A percentile compares a stretch with the other conserved stretches of the same genome.
phyloP scores from a whole-genome alignment of 225 moss, liverwort and hornwort species.

The Neckera pumila region DNA sequence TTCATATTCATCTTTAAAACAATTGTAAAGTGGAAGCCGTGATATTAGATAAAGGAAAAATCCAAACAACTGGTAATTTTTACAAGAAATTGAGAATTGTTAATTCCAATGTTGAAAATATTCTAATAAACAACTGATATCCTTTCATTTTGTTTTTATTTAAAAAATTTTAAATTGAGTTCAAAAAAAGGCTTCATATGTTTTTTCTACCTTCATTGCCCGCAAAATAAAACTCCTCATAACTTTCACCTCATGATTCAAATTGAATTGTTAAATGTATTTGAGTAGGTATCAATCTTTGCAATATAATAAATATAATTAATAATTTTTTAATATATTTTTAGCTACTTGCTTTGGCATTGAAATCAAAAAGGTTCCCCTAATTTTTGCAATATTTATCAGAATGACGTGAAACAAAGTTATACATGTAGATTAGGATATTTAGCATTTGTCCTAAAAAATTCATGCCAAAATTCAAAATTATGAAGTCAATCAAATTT shows the following conservation, averaged over 20 bases:
- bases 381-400: background rate
- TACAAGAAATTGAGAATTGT: background rate
- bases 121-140: background rate
- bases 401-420: accelerated
- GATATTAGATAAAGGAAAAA: background rate
- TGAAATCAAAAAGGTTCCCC: background rate
- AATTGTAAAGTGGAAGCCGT: background rate
- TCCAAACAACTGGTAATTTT: background rate
- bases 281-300: background rate
- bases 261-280: background rate
- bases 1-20: background rate
- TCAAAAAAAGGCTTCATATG: accelerated
- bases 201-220: background rate
- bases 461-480: background rate
- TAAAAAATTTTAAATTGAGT: background rate
- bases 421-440: accelerated
- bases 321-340: no score
- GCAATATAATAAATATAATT: background rate
- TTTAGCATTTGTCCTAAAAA: accelerated
- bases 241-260: background rate
- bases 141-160: background rate
- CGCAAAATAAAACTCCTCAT: accelerated
- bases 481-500: accelerated
- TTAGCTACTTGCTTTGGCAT: accelerated
- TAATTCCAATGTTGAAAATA: background rate